Base-by-base conservation (phyloP, 192 early-diverging fungal genomes). In the Funneliformis mosseae region DNA sequence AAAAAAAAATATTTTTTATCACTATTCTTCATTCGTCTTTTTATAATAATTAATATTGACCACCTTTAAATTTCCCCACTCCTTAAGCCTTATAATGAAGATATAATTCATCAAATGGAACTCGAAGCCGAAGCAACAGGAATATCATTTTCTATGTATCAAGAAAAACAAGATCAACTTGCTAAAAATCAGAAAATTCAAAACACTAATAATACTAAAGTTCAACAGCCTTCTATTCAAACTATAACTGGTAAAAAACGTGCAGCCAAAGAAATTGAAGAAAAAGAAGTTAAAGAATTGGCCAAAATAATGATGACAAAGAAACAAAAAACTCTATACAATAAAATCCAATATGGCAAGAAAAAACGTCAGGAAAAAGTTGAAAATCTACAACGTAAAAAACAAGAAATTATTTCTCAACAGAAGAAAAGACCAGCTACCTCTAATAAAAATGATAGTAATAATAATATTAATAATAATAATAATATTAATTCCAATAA, bases 301-400 rank as follows among this genome's bases (percentile, higher is more conserved):
- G 88, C 90, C 63, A 94, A 89, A 81, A 93, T 94, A 74, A 94
- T 96, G 94, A 96, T 96, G 95, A 88, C 86, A 45, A 94, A 93
- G 86, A 94, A 91, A 83, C 92, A 96, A 76, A 88, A 89, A 81
- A 93, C 91, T 75, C 82, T 96, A 68, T 95, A 95, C 82, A 85
- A 85, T 77, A 91, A 92, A 86, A 95, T 96, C 79, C 87, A 95
- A 80, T 91, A 90, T 68, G 89, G 92, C 43, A 92, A 92, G 77
- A 83, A 94, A 69, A 86, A 91, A 84, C 93, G 93, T 84, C 85
- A 87, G 42, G 91, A 87, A 67, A 91, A 92, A 84, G 93, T 88
- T 74, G 61, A 82, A 71, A 83, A 85, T 80, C 74, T 87, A 68
- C 78, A 83, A 39, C 38, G 81, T 77, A 87, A 85, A 80, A 87